Evolutionary conservation across 768 basidiomycete genomes (phyloP).

Genomic region (Naematelia encephala): DNA sequence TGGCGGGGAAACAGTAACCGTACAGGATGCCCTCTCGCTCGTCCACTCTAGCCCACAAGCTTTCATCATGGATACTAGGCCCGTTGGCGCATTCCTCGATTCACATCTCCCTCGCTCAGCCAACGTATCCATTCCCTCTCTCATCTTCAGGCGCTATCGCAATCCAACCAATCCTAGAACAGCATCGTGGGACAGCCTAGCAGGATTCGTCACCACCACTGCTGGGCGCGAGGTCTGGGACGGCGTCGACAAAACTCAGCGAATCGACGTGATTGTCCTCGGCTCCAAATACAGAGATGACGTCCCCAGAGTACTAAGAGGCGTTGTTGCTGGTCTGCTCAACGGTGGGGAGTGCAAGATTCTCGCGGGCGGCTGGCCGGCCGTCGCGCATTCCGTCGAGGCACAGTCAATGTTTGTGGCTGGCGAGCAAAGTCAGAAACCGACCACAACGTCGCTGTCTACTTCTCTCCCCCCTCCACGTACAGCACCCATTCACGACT

Average conservation of each 20-base stretch:
- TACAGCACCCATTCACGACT: slow-evolving; percentile 59
- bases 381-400: slow-evolving; percentile 8
- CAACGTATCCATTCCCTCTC: slow-evolving; percentile 81
- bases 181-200: slow-evolving; percentile 60
- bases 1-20: background rate
- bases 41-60: slow-evolving; percentile 4
- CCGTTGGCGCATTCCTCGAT: slow-evolving; percentile 63
- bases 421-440: background rate
- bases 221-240: slow-evolving; percentile 72
- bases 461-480: slow-evolving; percentile 55
- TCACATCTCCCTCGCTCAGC: slow-evolving; percentile 67
- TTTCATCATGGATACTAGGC: slow-evolving; percentile 77
- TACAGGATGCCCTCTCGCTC: slow-evolving; percentile 5
- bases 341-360: slow-evolving; percentile 17
- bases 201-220: slow-evolving; percentile 78
- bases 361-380: slow-evolving; percentile 38
- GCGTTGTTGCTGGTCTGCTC: slow-evolving; percentile 19
- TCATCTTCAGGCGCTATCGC: slow-evolving; percentile 80
- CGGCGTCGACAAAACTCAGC: slow-evolving; percentile 65
- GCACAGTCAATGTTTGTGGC: background rate
- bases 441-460: background rate
- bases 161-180: slow-evolving; percentile 55
- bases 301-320: slow-evolving; percentile 15
- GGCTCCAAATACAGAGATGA: slow-evolving; percentile 25
- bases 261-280: slow-evolving; percentile 28